Base-by-base conservation (phyloP, 169 alveolate genomes). In the Plasmodium billcollinsi region DNA sequence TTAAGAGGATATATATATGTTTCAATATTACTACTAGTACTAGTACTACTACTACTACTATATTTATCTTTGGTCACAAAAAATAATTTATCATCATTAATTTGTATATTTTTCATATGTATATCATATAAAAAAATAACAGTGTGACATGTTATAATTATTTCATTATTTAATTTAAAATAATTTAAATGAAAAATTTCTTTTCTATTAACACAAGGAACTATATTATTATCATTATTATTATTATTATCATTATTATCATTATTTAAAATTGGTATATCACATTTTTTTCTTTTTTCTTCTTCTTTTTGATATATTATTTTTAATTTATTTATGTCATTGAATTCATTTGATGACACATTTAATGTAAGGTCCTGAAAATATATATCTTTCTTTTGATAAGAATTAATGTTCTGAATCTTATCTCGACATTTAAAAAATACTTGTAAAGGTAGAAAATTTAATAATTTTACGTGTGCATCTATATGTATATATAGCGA, bases 111-210 rank as follows among this genome's bases (percentile, higher is more conserved):
- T 15, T 67, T 67, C 29, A 67, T 11, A 21, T n/a, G 20, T 67
- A 20, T n/a, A 26, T 73, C 15, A 26, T 80, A 80, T 11, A 80
- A 49, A 56, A 24, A 69, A 67, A 80, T 69, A 29, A 80, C 2
- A 18, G 90, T 80, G 20, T 80, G 83, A 45, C 90, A 80, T 7
- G 90, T 80, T 24, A 80, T 9, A 12, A 80, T 45, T 14, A 80
- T 69, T 20, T 7, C 72, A 8, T 29, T 39, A 20, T 66, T 80
- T 69, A 0, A 29, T 33, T 33, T 67, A 45, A 45, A 67, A 54
- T 49, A 14, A 70, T 9, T 50, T n/a, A 33, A 5, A 33, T 33
- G 8, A 33, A 33, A 33, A 4, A 5, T 33, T 33, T 33, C 9
- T 33, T 33, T 33, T 33, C 9, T 33, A 33, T 33, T 5, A 0